Evolutionary conservation across 2,329 filamentous ascomycete genomes (phyloP).

Genomic region (Leptosphaerulina australis): DNA sequence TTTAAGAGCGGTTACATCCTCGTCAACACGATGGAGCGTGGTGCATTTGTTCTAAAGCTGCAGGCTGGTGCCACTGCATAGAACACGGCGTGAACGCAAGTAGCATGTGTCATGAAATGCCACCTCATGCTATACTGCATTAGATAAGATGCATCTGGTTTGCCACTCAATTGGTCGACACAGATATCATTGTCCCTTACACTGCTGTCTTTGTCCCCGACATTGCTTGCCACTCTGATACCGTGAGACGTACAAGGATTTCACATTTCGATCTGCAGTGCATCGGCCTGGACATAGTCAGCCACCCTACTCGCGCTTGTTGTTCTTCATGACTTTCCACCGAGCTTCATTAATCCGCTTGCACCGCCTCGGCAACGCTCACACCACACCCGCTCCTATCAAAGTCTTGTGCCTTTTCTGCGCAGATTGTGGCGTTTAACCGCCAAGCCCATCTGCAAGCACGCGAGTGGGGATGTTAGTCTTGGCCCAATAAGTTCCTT

Average conservation of each 20-base stretch:
- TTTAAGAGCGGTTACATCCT: constrained; percentile 50
- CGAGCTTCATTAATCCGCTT: constrained; percentile 8
- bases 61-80: constrained; percentile 30
- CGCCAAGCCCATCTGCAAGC: constrained; percentile 9
- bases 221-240: constrained; percentile 1
- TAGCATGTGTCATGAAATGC: neutral
- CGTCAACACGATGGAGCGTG: constrained; percentile 51
- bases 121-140: neutral
- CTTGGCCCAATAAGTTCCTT: constrained; percentile 30
- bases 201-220: neutral
- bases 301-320: neutral
- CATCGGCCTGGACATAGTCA: neutral
- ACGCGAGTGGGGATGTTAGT: constrained; percentile 12
- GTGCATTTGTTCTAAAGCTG: constrained; percentile 47
- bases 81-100: neutral
- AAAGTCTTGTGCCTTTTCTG: constrained; percentile 8
- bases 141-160: neutral
- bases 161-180: neutral
- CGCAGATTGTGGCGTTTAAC: constrained; percentile 25
- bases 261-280: neutral
- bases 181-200: neutral
- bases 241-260: neutral
- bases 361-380: constrained; percentile 9
- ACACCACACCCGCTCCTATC: neutral
- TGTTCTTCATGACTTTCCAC: neutral